These are phyloP conservation scores for Clohesyomyces aquaticus DNA, from an alignment of 495 filamentous ascomycete species.

Conservation along the genomic window DNA sequence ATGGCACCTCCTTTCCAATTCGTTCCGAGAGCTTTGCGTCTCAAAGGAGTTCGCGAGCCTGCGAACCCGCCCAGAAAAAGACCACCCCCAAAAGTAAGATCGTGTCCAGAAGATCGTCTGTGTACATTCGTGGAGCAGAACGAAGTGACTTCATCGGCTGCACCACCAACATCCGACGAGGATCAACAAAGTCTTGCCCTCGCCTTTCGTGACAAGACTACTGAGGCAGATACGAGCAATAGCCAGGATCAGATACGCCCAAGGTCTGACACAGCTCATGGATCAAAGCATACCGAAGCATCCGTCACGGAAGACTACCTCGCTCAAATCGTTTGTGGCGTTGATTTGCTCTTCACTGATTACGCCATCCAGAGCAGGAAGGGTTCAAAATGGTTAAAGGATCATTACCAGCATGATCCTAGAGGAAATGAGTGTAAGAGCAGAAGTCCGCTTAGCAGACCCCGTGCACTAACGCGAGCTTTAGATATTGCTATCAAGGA, in stretches of 20 bases:
- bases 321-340: conserved; percentile 40
- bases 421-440: neutral
- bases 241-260: neutral
- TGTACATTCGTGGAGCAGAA: no score
- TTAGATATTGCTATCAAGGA: conserved; percentile 49
- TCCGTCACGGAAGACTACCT: conserved; percentile 22
- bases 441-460: no score
- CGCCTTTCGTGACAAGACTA: no score
- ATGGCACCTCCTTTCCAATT: conserved; percentile 43
- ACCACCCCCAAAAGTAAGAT: no score
- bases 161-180: neutral
- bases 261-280: conserved; percentile 8
- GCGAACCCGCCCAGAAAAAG: neutral
- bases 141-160: no score
- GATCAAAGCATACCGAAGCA: conserved; percentile 13
- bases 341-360: conserved; percentile 48
- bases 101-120: no score
- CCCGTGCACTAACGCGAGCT: neutral
- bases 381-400: conserved; percentile 42
- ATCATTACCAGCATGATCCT: conserved; percentile 13
- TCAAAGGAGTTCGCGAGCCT: conserved; percentile 23
- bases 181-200: no score
- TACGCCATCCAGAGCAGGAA: conserved; percentile 41
- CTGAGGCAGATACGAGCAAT: no score
- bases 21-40: conserved; percentile 42